Evolutionary conservation across 2,329 filamentous ascomycete genomes (phyloP), one percentile per base, ranked within the genome.

Genomic region (Lachnellula arida): DNA sequence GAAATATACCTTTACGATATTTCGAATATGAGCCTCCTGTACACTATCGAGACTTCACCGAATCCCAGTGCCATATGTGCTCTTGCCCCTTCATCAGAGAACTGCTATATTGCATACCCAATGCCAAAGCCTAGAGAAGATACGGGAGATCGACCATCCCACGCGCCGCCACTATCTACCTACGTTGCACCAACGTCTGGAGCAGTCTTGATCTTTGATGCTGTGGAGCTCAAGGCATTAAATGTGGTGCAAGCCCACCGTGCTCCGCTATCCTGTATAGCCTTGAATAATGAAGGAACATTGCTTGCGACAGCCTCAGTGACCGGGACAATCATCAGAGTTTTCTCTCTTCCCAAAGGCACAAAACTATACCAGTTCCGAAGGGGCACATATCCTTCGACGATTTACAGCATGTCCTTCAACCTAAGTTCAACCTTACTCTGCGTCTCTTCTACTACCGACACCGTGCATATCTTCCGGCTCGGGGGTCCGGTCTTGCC

Each of bases 1-100:
- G 89, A 96, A 71, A 96, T 97, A 60, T 99, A 97, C 74, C 81
- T 99, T 49, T 99, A 99, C 76, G 94, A 99, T 72, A 97, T 99
- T 63, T 91, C 92, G 74, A 97, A 97, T 70, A 97, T 99, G 93
- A 93, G 89, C 67, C 83, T 97, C 56, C 79, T 97, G 42, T 88
- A 91, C 72, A 96, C 91, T 5, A 96, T 97, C 62, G 85, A 91
- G 57, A 97, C 93, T 5, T 97, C 93, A 3, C 90, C 94, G 6
- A 99, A 99, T 67, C 90, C 92, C 1, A 86, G 85, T 61, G 91
- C 91, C 35, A 94, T 97, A 58, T 96, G 91, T 73, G 89, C 92
- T 4, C 81, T 99, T 5, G 96, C 93, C 1, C 91, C 94, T 1
- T 96, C 91, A 1, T 96, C 92, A 5, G 93, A 97, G 58, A 91